Base-by-base conservation (phyloP, 1,139 yeast species). In the Spencermartinsiella ligniputridi region DNA sequence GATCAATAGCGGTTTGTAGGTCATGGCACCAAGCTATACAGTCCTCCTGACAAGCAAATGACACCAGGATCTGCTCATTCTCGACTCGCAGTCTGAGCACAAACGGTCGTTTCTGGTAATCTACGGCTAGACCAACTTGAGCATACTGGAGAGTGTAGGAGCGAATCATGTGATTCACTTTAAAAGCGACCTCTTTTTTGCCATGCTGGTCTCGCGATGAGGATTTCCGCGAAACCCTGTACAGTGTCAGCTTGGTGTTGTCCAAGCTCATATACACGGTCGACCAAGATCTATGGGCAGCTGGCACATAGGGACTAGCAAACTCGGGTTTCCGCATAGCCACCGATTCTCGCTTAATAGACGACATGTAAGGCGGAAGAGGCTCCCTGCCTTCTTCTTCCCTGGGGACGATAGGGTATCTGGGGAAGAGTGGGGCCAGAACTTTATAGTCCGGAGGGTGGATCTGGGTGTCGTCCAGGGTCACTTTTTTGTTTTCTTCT, bases 91-190 rank as follows among this genome's bases (percentile, higher is more conserved):
- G 57, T 37, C 94, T 67, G 38, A 84, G 62, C 1, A 78, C 82
- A 58, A 76, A 71, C 15, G 73, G 68, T 41, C 72, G 71, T 60
- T 84, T 84, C 46, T 69, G 72, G 62, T 84, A 84, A 61, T 84
- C 94, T 3, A 74, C 64, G 0, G 92, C 92, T 17, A 81, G 66
- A 0, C 94, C 94, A 18, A 81, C 62, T 52, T 72, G 78, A 18
- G 86, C 82, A 60, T 81, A 78, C 61, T 83, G 94, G 40, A 83
- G 68, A 3, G 89, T 79, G 61, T 78, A 83, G 0, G 82, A 47
- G n/a, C 46, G 22, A 18, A 52, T 12, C 22, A 49, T 40, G 13
- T 33, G 18, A 24, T 53, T 53, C 13, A 52, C 41, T n/a, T 48
- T 45, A 40, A 54, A 55, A 16, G 37, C 40, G 18, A 40, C 34